Evolutionary conservation across 495 filamentous ascomycete species (phyloP).

Genomic region (Friedmanniomyces simplex): DNA sequence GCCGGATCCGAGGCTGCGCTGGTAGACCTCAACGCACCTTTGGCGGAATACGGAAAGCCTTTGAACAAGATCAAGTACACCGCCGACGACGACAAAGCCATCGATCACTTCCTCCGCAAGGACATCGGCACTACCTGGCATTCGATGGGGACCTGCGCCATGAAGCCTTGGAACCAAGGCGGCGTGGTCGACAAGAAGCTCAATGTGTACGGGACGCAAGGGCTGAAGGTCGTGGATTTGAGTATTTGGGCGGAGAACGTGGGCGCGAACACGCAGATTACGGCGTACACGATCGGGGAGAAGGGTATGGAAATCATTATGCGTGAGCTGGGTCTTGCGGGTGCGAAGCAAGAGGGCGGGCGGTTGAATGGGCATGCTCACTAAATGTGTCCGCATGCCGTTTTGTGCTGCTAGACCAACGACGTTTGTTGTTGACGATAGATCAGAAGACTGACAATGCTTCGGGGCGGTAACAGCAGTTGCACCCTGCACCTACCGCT

Average conservation of each 20-base stretch:
- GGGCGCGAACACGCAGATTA: slow-evolving; percentile 51
- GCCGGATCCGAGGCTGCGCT: slow-evolving; percentile 33
- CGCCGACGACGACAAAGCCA: slow-evolving; percentile 41
- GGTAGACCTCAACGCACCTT: not conserved
- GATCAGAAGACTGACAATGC: no score
- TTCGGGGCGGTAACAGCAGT: no score
- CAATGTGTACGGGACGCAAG: slow-evolving; percentile 40
- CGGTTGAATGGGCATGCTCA: not conserved
- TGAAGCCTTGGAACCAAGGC: slow-evolving; percentile 31
- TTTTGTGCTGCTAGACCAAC: no score
- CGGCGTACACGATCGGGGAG: slow-evolving; percentile 48
- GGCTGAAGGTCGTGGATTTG: slow-evolving; percentile 39
- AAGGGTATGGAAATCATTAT: slow-evolving; percentile 50
- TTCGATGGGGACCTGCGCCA: slow-evolving; percentile 39
- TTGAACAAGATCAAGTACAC: slow-evolving; percentile 29
- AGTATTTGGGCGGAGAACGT: slow-evolving; percentile 47
- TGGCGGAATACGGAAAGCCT: not conserved
- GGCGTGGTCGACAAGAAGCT: slow-evolving; percentile 43
- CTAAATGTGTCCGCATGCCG: no score
- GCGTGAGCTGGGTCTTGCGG: slow-evolving; percentile 34
- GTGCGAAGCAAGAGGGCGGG: not conserved
- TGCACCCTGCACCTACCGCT: no score
- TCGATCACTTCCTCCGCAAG: slow-evolving; percentile 38
- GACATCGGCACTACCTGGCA: slow-evolving; percentile 41
- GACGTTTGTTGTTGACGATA: no score